A percentile compares a stretch with the other conserved stretches of the same genome.
These are phyloP conservation scores for Neurospora sublineolata DNA, from an alignment of 495 filamentous ascomycete genomes.

Conservation along the genomic window DNA sequence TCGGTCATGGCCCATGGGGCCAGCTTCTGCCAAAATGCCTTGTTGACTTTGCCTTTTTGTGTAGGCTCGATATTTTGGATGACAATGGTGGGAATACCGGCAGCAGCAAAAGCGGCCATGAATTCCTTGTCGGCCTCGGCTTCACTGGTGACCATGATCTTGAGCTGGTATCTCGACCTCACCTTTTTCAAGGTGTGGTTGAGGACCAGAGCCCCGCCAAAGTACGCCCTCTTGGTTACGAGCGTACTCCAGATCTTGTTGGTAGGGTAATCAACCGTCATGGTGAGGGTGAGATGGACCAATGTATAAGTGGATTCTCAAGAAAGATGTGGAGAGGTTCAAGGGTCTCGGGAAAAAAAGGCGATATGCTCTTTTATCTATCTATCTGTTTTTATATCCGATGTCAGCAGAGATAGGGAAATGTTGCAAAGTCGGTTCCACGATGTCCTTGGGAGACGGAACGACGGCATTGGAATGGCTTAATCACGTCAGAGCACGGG, in stretches of 20 bases:
- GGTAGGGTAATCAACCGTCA: not conserved
- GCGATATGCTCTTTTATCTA: not conserved
- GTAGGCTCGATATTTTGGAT: conserved; percentile 29
- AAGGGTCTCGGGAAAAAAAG: not conserved
- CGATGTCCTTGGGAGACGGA: not conserved
- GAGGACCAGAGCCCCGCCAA: conserved; percentile 28
- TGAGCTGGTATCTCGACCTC: conserved; percentile 26
- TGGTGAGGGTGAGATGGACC: not conserved
- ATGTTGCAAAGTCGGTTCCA: not conserved
- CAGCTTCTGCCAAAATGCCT: conserved; percentile 33
- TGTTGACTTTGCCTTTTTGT: conserved; percentile 27
- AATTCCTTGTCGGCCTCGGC: conserved; percentile 28
- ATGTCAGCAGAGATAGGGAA: not conserved
- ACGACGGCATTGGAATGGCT: not conserved
- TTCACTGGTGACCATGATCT: conserved; percentile 29
- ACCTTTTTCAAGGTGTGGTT: conserved; percentile 25
- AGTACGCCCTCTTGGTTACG: conserved; percentile 27
- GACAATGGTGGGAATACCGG: conserved; percentile 28
- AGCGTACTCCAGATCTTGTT: conserved; percentile 33
- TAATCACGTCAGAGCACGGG: not conserved
- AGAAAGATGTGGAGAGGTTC: not conserved
- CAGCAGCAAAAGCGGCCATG: conserved; percentile 29
- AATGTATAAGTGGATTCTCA: not conserved
- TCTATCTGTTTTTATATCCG: not conserved
- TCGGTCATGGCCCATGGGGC: conserved; percentile 31